Evolutionary conservation across 2,329 filamentous ascomycete species (phyloP), one percentile per base, ranked within the genome.

Genomic region (Aspergillus terreus): DNA sequence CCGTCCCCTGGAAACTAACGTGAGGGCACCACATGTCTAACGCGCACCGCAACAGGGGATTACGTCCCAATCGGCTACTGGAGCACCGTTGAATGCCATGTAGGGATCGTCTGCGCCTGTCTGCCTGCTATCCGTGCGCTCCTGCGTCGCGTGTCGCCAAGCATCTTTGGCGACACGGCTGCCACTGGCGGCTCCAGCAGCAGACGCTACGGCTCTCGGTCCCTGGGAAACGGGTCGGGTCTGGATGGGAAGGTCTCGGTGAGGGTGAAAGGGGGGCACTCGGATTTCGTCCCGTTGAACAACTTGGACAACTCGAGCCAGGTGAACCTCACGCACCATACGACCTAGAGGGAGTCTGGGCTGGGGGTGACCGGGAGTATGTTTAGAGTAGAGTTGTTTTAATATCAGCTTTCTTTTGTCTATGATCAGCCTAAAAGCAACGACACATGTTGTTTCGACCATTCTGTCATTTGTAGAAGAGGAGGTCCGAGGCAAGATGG

Each of bases 121-220:
- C 47, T 69, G 6, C 65, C 66, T 0, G 63, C 64, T 1, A 59
- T 75, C 14, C 68, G 71, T 32, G 63, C 70, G 1, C 61, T 75
- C 2, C 61, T 75, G 25, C 64, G 70, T n/a, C 67, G 63, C 14
- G 32, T 69, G 10, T 70, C 68, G 42, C 72, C 73, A 23, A 58
- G 55, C n/a, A 35, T 69, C 1, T 65, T 74, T 47, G 71, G 69
- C 7, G 66, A 67, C 12, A 71, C 66, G 12, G 35, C 35, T 6
- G 35, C 15, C 14, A 17, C 35, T 3, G 35, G 7, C 14, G 2
- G 6, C 14, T 38, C 35, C 35, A 38, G 6, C 35, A 38, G 6
- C 6, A 7, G 27, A 6, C 35, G 9, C 35, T 38, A n/a, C 14
- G 35, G 35, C 4, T 38, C 35, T 17, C 35, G 35, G 15, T 38